These are phyloP conservation scores for Rhodotorula taiwanensis DNA, from an alignment of 768 basidiomycete species.

Conservation along the genomic window DNA sequence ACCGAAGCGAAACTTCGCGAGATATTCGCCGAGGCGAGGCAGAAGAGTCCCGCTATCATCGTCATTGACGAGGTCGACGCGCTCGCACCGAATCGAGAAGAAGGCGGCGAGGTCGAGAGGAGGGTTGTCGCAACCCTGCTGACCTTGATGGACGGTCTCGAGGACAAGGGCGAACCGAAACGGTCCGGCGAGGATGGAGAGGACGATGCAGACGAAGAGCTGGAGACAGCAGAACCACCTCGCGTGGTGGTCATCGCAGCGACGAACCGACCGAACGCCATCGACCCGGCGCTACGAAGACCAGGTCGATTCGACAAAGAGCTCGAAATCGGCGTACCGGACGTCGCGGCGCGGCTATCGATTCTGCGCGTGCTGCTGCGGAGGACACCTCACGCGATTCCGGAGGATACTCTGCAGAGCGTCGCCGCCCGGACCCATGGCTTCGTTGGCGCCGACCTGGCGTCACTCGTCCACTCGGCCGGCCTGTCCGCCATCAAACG, in stretches of 20 bases:
- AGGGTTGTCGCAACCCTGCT: slow-evolving; percentile 90
- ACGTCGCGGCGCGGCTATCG: slow-evolving; percentile 69
- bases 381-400: slow-evolving; percentile 69
- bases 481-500: slow-evolving; percentile 86
- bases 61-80: slow-evolving; percentile 96
- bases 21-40: slow-evolving; percentile 76
- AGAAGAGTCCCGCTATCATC: slow-evolving; percentile 80
- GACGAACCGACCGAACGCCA: slow-evolving; percentile 89
- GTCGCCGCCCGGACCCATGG: slow-evolving; percentile 76
- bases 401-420: slow-evolving; percentile 55
- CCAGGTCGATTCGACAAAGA: slow-evolving; percentile 91
- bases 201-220: slow-evolving; percentile 8
- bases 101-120: slow-evolving; percentile 89
- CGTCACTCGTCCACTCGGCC: slow-evolving; percentile 84
- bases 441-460: slow-evolving; percentile 93
- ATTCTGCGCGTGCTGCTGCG: slow-evolving; percentile 79
- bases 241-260: slow-evolving; percentile 92
- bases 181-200: slow-evolving; percentile 45
- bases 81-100: slow-evolving; percentile 80
- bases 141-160: slow-evolving; percentile 82
- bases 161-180: slow-evolving; percentile 51
- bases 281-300: slow-evolving; percentile 81
- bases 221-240: slow-evolving; percentile 20
- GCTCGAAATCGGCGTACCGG: slow-evolving; percentile 91
- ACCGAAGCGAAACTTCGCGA: slow-evolving; percentile 84